These are phyloP conservation scores for Saprolegnia diclina DNA, from an alignment of 352 stramenopile genomes.

Conservation along the genomic window DNA sequence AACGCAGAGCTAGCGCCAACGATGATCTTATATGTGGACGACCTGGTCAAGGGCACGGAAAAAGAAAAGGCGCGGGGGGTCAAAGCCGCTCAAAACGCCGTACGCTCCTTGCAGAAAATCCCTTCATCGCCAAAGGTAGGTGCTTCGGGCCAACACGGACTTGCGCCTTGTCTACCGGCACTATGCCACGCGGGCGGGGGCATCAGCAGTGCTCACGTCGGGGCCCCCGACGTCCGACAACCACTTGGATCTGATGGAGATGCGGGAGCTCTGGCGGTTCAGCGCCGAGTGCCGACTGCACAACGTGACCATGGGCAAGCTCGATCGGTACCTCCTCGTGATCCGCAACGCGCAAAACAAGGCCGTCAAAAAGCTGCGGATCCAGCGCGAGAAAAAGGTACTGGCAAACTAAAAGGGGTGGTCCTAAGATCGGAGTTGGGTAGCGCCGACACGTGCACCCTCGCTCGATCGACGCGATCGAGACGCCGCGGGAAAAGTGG, in stretches of 20 bases:
- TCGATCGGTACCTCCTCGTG: constrained; percentile 21
- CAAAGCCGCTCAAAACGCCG: constrained; percentile 46
- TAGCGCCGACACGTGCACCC: constrained; percentile 3
- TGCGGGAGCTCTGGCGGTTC: constrained; percentile 25
- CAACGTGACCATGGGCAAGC: constrained; percentile 19
- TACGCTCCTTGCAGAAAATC: not conserved
- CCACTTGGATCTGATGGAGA: constrained; percentile 18
- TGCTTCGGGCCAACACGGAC: constrained; percentile 57
- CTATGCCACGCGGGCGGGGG: constrained; percentile 28
- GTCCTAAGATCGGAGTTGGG: not conserved
- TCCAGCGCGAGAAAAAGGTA: constrained; percentile 26
- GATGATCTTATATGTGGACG: constrained; percentile 53
- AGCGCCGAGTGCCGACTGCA: constrained; percentile 18
- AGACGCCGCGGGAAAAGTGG: constrained; percentile 26
- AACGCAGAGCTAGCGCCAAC: constrained; percentile 7
- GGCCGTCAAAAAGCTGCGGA: constrained; percentile 25
- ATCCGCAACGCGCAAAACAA: constrained; percentile 27
- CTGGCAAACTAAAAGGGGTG: not conserved
- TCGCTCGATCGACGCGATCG: constrained; percentile 16
- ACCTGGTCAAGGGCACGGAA: constrained; percentile 35
- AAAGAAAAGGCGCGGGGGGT: constrained; percentile 36
- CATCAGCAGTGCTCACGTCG: not conserved
- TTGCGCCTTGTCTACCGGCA: constrained; percentile 52
- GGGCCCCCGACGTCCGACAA: not conserved
- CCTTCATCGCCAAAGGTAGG: constrained; percentile 2